phyloP scores from a whole-genome alignment of 176 grass and related monocot species.

The Zizania latifolia region DNA sequence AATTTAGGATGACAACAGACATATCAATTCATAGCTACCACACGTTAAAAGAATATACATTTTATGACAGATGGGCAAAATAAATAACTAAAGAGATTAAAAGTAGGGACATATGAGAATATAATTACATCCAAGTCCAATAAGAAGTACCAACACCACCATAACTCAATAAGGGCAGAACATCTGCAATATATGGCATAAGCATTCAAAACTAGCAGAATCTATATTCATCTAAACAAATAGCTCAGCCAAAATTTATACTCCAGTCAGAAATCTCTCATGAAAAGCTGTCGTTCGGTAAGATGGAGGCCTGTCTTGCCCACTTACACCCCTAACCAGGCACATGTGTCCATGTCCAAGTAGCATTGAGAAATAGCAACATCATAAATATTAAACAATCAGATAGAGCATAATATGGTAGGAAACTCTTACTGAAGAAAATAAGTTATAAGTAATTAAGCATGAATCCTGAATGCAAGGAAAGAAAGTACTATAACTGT shows the following conservation, averaged over 20 bases:
- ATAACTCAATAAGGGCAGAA: not conserved
- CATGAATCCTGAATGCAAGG: not conserved
- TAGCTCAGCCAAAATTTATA: not conserved
- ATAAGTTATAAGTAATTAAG: not conserved
- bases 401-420: not conserved
- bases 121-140: not conserved
- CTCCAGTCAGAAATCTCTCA: no score
- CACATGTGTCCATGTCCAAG: no score
- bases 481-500: not conserved
- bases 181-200: not conserved
- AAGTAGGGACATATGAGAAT: not conserved
- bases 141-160: not conserved
- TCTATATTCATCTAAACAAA: slow-evolving; percentile 19
- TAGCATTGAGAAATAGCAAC: not conserved
- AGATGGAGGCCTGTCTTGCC: no score
- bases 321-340: no score
- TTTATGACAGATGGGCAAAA: not conserved
- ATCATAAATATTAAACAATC: not conserved
- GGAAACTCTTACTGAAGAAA: not conserved
- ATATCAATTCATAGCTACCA: not conserved
- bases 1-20: not conserved
- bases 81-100: not conserved
- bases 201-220: not conserved
- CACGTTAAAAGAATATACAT: not conserved
- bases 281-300: no score